These are phyloP conservation scores for Starmerella geochares DNA, from an alignment of 805 yeast species.

Conservation along the genomic window DNA sequence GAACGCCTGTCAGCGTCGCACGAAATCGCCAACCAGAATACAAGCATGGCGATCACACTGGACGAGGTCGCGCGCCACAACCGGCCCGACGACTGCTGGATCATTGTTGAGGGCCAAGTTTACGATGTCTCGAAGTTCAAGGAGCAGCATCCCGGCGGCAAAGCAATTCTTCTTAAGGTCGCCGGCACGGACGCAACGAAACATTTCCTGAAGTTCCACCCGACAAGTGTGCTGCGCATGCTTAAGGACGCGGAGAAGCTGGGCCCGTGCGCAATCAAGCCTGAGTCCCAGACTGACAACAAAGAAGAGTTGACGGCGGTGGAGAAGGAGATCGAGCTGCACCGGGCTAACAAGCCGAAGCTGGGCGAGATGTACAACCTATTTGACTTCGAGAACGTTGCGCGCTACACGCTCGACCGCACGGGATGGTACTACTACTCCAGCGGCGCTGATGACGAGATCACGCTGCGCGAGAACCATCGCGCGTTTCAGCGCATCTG, in stretches of 20 bases:
- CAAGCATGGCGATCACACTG: conserved; percentile 10
- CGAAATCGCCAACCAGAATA: not conserved
- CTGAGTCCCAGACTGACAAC: conserved; percentile 1
- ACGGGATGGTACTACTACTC: conserved; percentile 91
- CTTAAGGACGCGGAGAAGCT: conserved; percentile 51
- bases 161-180: conserved; percentile 43
- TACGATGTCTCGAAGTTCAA: conserved; percentile 63
- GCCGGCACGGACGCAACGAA: conserved; percentile 74
- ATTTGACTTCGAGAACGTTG: conserved; percentile 80
- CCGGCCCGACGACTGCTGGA: conserved; percentile 64
- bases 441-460: conserved; percentile 87
- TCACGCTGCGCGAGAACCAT: conserved; percentile 82
- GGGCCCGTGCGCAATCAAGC: conserved; percentile 39
- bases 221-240: conserved; percentile 68
- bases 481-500: conserved; percentile 77
- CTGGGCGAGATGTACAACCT: conserved; percentile 61
- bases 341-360: conserved; percentile 50
- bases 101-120: conserved; percentile 65
- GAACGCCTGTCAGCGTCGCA: not conserved
- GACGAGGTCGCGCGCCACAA: conserved; percentile 45
- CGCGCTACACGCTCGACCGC: conserved; percentile 63
- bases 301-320: conserved; percentile 14
- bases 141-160: conserved; percentile 54
- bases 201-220: conserved; percentile 81
- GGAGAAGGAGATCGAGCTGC: conserved; percentile 22